Conservation (phyloP, 805 yeast genomes). For the Teunomyces barrocoloradensis region DNA sequence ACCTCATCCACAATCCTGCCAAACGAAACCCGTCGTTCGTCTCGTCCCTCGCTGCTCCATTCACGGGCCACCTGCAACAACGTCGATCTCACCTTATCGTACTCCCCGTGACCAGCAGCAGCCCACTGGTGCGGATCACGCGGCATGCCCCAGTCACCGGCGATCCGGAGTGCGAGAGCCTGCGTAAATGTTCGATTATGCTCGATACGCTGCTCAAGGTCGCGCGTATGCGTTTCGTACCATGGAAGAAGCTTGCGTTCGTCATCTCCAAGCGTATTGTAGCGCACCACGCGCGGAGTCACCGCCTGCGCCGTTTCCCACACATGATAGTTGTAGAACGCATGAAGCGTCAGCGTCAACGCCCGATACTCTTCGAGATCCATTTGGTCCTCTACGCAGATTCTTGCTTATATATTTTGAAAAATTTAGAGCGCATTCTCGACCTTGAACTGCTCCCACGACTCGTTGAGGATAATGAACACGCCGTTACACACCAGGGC, state of each 20-base stretch:
- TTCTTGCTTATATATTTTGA: neutral
- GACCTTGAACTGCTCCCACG: conserved; percentile 49
- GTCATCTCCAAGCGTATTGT: conserved; percentile 27
- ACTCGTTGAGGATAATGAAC: conserved; percentile 75
- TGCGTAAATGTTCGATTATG: conserved; percentile 46
- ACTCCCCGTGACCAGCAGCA: conserved; percentile 40
- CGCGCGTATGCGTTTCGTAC: conserved; percentile 43
- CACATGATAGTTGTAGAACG: conserved; percentile 31
- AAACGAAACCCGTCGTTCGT: conserved; percentile 44
- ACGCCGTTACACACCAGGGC: conserved; percentile 85
- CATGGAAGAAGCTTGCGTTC: conserved; percentile 50
- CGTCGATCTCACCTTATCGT: conserved; percentile 55
- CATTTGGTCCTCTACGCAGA: too few species aligned
- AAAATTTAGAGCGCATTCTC: conserved; percentile 12
- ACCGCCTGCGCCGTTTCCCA: conserved; percentile 34
- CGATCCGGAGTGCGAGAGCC: conserved; percentile 41
- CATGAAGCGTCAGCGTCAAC: conserved; percentile 35
- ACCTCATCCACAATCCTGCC: conserved; percentile 36
- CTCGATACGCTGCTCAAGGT: conserved; percentile 41
- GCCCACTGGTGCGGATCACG: conserved; percentile 41
- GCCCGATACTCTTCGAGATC: conserved; percentile 35
- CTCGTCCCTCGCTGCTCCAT: conserved; percentile 55
- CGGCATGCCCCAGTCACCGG: conserved; percentile 50
- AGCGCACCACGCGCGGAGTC: conserved; percentile 29
- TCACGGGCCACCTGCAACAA: conserved; percentile 59